Evolutionary conservation across 345 rosid genomes (phyloP).

Genomic region (Aquilaria yunnanensis): DNA sequence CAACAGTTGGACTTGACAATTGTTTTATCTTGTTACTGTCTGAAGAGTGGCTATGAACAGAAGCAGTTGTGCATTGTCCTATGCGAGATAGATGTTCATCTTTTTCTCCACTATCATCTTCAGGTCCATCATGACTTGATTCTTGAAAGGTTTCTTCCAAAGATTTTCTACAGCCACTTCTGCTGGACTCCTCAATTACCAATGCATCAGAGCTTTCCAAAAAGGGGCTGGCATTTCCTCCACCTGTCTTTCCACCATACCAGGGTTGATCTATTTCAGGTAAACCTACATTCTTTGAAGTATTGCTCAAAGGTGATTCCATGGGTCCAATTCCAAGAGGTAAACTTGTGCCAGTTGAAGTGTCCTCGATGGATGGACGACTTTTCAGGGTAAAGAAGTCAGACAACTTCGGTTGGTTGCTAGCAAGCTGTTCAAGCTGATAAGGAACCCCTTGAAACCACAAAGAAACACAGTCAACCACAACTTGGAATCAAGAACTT

Average conservation of each 20-base stretch:
- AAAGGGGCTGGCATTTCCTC: slow-evolving; percentile 26
- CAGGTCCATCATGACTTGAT: slow-evolving; percentile 22
- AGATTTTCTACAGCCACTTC: slow-evolving; percentile 18
- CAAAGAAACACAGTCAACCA: slow-evolving; percentile 12
- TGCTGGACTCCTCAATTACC: slow-evolving; percentile 22
- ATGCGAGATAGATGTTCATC: slow-evolving; percentile 24
- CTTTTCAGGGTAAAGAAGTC: slow-evolving; percentile 55
- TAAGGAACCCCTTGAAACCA: slow-evolving; percentile 72
- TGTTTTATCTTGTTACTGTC: slow-evolving; percentile 20
- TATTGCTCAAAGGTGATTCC: slow-evolving; percentile 31
- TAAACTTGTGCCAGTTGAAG: slow-evolving; percentile 18
- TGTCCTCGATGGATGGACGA: slow-evolving; percentile 21
- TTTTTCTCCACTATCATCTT: slow-evolving; percentile 22
- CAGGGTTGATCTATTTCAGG: slow-evolving; percentile 24
- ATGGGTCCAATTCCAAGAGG: slow-evolving; percentile 26
- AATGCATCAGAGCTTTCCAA: slow-evolving; percentile 16
- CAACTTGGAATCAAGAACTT: not conserved
- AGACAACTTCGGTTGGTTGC: slow-evolving; percentile 81
- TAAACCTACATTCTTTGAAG: slow-evolving; percentile 23
- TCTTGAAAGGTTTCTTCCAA: slow-evolving; percentile 24
- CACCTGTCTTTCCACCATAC: slow-evolving; percentile 16
- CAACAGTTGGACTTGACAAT: slow-evolving; percentile 23
- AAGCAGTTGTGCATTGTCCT: slow-evolving; percentile 17
- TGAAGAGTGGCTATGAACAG: slow-evolving; percentile 27
- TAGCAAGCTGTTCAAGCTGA: slow-evolving; percentile 79